A percentile compares a stretch with the other conserved stretches of the same genome.
Conservation (phyloP, 176 grass and related monocot species). For the Lolium rigidum region DNA sequence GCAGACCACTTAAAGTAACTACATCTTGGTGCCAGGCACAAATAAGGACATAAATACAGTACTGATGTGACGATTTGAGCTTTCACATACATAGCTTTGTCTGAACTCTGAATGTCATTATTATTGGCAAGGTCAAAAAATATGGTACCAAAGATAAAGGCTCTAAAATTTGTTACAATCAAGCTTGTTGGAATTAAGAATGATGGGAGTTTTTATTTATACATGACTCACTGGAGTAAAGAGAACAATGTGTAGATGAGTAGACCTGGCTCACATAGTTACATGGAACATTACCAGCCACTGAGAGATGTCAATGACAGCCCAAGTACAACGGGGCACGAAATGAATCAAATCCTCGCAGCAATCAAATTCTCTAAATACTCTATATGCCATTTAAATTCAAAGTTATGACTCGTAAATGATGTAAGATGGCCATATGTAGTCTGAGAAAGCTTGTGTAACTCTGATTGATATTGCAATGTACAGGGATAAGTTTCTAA, state of each 20-base stretch:
- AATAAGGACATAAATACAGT: background rate
- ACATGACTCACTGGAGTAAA: background rate
- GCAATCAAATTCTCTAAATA: background rate
- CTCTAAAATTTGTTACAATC: background rate
- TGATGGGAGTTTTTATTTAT: background rate
- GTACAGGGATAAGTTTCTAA: too few species aligned
- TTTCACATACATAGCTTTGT: constrained; percentile 6
- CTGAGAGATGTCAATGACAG: background rate
- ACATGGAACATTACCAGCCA: background rate
- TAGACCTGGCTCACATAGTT: background rate
- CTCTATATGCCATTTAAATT: background rate
- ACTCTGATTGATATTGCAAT: too few species aligned
- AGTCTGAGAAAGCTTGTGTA: too few species aligned
- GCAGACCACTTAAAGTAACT: background rate
- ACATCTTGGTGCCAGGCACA: background rate
- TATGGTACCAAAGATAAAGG: background rate
- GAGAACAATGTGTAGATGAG: background rate
- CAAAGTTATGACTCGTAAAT: background rate
- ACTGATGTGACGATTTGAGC: background rate
- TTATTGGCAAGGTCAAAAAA: background rate
- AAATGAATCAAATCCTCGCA: background rate
- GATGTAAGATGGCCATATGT: too few species aligned
- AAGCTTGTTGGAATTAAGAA: background rate
- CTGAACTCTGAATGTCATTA: background rate
- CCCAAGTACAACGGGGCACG: background rate